Evolutionary conservation across 345 rosid genomes (phyloP), one percentile per base, ranked within the genome.

Genomic region (Microcos paniculata): DNA sequence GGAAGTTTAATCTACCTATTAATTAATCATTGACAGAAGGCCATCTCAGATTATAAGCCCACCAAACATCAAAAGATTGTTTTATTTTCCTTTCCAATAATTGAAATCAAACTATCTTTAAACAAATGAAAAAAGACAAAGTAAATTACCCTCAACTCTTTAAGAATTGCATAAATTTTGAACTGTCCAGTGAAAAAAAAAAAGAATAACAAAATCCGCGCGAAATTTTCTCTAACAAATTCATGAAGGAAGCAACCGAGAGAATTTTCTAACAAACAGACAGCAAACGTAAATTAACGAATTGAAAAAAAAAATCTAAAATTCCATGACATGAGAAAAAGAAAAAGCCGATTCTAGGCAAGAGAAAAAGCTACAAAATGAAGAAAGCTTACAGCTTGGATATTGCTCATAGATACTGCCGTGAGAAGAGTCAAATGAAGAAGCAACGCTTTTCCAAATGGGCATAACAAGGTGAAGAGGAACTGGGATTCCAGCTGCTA

Each of bases 401-500:
- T 35, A 73, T 56, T 12, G 74, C 51, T 52, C 70, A 49, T 57
- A 70, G 28, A 80, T 43, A 30, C 71, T 28, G 24, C 69, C 72
- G 19, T n/a, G 49, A 71, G 30, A 62, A 3, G 73, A 63, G 51
- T 49, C 48, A 62, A 49, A 71, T 61, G 89, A 83, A 65, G 40
- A 70, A 74, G 78, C 83, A 55, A 85, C 80, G 43, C 84, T 80
- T 57, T 80, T 82, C 88, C 86, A 80, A 72, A 87, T 71, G 73
- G 86, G 89, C 12, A 80, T 62, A 12, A 86, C 80, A 62, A 89
- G 89, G 66, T 77, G 85, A 71, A 56, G 67, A 62, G 91, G 91
- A 30, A 89, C 89, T 30, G 83, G 87, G 46, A 85, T 77, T 35
- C 90, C 89, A 77, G 85, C 86, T 53, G 71, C 85, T 69, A 88